These are phyloP conservation scores for Dorcoceras hygrometricum DNA, from an alignment of 257 asterid species.

Conservation along the genomic window DNA sequence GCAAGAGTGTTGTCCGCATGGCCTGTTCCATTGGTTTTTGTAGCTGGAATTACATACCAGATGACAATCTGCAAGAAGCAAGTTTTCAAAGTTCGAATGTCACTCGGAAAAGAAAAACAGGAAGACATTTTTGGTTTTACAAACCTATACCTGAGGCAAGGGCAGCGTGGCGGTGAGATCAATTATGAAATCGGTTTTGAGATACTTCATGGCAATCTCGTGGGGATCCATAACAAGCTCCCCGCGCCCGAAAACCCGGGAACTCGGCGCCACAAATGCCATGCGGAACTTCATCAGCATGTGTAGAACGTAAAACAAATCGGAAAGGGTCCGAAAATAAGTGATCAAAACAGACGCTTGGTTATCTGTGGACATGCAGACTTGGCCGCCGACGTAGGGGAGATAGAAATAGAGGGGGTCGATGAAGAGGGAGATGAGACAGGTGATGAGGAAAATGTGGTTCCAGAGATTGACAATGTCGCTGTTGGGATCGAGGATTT, in stretches of 20 bases:
- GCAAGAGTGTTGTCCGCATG: slow-evolving; percentile 78
- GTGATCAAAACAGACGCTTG: slow-evolving; percentile 49
- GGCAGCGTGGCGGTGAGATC: slow-evolving; percentile 84
- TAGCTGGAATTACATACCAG: slow-evolving; percentile 69
- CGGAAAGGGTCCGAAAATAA: slow-evolving; percentile 48
- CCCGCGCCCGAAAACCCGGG: slow-evolving; percentile 92
- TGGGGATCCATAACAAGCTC: slow-evolving; percentile 86
- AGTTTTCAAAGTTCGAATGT: not conserved
- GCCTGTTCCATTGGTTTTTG: slow-evolving; percentile 56
- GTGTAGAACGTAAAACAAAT: slow-evolving; percentile 70
- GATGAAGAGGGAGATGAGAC: slow-evolving; percentile 70
- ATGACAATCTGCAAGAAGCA: slow-evolving; percentile 63
- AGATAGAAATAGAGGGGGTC: slow-evolving; percentile 84
- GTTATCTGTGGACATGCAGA: slow-evolving; percentile 66
- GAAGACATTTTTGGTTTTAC: too few species aligned
- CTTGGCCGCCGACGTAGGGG: slow-evolving; percentile 56
- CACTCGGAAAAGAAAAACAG: too few species aligned
- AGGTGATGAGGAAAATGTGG: slow-evolving; percentile 67
- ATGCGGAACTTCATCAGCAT: slow-evolving; percentile 77
- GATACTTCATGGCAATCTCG: slow-evolving; percentile 58
- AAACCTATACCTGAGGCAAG: slow-evolving; percentile 62
- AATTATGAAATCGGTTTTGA: slow-evolving; percentile 59
- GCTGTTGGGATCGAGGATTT: slow-evolving; percentile 84
- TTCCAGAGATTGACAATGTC: slow-evolving; percentile 83
- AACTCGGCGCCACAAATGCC: slow-evolving; percentile 83